These are phyloP conservation scores for Hyaloscypha hepaticicola DNA, from an alignment of 495 filamentous ascomycete genomes.

Conservation along the genomic window DNA sequence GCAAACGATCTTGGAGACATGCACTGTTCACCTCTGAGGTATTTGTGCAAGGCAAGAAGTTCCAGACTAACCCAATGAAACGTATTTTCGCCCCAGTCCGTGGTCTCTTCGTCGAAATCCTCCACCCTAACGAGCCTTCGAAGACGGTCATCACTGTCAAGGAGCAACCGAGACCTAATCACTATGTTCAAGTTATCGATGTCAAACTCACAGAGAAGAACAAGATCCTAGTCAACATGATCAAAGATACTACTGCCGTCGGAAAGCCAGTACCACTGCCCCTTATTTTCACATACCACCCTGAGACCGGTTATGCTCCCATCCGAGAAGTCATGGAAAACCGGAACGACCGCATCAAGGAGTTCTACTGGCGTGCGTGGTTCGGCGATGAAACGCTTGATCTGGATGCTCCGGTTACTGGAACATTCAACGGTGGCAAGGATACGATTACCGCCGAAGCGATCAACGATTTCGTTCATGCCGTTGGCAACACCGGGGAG, in stretches of 20 bases:
- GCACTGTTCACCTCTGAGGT: constrained; percentile 97
- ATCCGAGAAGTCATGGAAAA: constrained; percentile 93
- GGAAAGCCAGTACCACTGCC: constrained; percentile 75
- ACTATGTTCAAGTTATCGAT: constrained; percentile 80
- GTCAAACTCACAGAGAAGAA: constrained; percentile 70
- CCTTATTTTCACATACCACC: constrained; percentile 86
- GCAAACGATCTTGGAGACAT: constrained; percentile 82
- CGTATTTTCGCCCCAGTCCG: constrained; percentile 81
- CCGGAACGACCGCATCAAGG: constrained; percentile 94
- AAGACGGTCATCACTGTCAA: constrained; percentile 81
- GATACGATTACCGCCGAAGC: constrained; percentile 83
- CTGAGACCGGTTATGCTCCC: constrained; percentile 90
- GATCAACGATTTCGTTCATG: constrained; percentile 97
- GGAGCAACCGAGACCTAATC: constrained; percentile 57
- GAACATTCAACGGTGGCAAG: constrained; percentile 84
- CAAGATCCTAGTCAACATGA: constrained; percentile 80
- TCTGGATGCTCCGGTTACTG: constrained; percentile 78
- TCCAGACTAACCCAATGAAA: constrained; percentile 93
- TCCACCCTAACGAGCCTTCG: constrained; percentile 70
- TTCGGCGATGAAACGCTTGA: constrained; percentile 86
- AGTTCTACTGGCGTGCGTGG: constrained; percentile 97
- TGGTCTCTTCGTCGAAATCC: constrained; percentile 86
- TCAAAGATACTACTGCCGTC: constrained; percentile 84
- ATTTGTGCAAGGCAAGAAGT: constrained; percentile 92
- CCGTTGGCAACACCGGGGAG: constrained; percentile 95